Evolutionary conservation across 2,329 filamentous ascomycete species (phyloP).

Genomic region (Penicillium vulpinum): DNA sequence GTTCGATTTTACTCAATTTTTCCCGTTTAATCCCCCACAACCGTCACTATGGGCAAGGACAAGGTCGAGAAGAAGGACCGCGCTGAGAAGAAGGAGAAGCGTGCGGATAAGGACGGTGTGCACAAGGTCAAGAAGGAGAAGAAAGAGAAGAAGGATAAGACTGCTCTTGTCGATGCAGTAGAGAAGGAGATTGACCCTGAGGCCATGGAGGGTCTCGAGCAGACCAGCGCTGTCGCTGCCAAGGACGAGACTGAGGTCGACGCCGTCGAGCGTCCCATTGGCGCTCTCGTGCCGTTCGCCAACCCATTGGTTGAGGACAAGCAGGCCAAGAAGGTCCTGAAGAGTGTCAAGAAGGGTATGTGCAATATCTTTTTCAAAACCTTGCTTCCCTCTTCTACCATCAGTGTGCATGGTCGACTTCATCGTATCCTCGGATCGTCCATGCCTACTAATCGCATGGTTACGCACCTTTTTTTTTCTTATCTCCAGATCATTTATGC

Average conservation of each 20-base stretch:
- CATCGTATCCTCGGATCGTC: neutral
- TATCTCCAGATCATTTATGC: conserved; percentile 7
- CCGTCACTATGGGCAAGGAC: conserved; percentile 47
- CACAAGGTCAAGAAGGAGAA: conserved; percentile 50
- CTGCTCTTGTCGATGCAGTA: conserved; percentile 39
- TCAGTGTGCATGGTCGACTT: neutral
- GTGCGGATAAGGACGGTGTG: conserved; percentile 48
- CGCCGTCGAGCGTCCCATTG: conserved; percentile 39
- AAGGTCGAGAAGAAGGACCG: conserved; percentile 49
- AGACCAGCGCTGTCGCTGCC: conserved; percentile 25
- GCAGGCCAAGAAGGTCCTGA: conserved; percentile 53
- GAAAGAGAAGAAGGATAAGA: conserved; percentile 48
- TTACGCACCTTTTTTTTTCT: conserved; percentile 4
- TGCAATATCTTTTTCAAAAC: neutral
- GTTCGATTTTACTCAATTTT: conserved; percentile 14
- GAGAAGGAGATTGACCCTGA: conserved; percentile 42
- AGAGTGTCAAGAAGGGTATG: conserved; percentile 54
- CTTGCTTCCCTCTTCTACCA: neutral
- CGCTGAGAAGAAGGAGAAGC: conserved; percentile 46
- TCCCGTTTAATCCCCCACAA: conserved; percentile 14
- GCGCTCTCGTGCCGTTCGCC: conserved; percentile 52
- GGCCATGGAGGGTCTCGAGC: conserved; percentile 38
- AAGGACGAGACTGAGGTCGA: conserved; percentile 29
- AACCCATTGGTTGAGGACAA: conserved; percentile 53
- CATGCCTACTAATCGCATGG: neutral